Evolutionary conservation across 176 grass and related monocot genomes (phyloP).

Genomic region (Pharus latifolius): DNA sequence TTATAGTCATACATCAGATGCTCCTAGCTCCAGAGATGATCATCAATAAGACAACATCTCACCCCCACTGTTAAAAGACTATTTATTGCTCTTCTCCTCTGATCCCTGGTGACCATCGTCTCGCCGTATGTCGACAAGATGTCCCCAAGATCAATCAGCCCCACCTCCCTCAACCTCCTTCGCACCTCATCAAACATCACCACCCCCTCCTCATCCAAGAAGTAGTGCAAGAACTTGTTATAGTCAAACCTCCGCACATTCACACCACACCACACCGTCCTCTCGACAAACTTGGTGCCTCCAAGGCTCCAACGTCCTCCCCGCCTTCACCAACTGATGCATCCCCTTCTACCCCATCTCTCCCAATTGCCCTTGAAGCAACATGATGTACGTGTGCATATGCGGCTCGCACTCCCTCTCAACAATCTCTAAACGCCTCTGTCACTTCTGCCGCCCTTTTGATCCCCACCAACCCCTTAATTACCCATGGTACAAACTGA

Average conservation of each 20-base stretch:
- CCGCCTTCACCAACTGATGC: slow-evolving; percentile 66
- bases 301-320: slow-evolving; percentile 54
- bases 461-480: slow-evolving; percentile 71
- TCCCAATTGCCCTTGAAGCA: slow-evolving; percentile 72
- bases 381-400: slow-evolving; percentile 93
- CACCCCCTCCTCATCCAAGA: slow-evolving; percentile 60
- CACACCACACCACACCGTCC: slow-evolving; percentile 56
- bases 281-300: slow-evolving; percentile 85
- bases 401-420: slow-evolving; percentile 44
- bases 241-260: slow-evolving; percentile 71
- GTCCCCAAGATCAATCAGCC: slow-evolving; percentile 57
- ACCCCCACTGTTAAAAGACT: slow-evolving; percentile 11
- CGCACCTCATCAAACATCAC: slow-evolving; percentile 65
- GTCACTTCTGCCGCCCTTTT: slow-evolving; percentile 57
- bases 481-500: slow-evolving; percentile 66
- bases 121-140: slow-evolving; percentile 66
- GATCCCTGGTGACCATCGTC: slow-evolving; percentile 78
- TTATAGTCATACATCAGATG: too few relatives aligned
- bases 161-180: slow-evolving; percentile 41
- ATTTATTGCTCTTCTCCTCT: slow-evolving; percentile 55
- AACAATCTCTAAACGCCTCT: slow-evolving; percentile 60
- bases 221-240: too few relatives aligned
- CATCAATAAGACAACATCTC: neutral
- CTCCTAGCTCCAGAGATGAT: neutral
- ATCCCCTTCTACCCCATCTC: slow-evolving; percentile 69